Evolutionary conservation across 148 eudicot species (phyloP).

Genomic region (Bassia scoparia): DNA sequence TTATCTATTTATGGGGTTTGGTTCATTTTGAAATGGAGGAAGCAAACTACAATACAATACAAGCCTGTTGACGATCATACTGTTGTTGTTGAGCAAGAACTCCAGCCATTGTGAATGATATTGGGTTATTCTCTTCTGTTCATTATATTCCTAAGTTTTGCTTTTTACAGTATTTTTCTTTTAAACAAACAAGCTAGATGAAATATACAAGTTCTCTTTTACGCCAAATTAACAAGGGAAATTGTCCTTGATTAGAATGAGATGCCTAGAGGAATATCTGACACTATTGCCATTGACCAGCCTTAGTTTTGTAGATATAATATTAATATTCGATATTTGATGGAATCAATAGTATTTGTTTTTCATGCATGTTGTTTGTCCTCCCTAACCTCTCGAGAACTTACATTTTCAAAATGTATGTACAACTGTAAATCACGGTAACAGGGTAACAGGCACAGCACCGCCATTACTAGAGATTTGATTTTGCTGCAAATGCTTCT

Average conservation of each 20-base stretch:
- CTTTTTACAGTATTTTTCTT: neutral
- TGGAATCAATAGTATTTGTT: neutral
- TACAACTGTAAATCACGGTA: neutral
- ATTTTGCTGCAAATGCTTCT: no score
- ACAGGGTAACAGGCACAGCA: neutral
- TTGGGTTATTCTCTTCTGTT: constrained; percentile 5
- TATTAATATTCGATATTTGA: constrained; percentile 1
- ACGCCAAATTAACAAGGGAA: constrained; percentile 6
- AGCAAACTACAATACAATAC: constrained; percentile 44
- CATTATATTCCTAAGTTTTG: constrained; percentile 5
- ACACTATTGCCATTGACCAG: neutral
- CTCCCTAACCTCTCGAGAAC: neutral
- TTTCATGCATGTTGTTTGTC: neutral
- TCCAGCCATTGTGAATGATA: constrained; percentile 56
- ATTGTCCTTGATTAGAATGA: constrained; percentile 2
- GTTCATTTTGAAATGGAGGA: constrained; percentile 62
- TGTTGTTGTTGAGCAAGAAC: constrained; percentile 65
- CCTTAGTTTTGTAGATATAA: constrained; percentile 14
- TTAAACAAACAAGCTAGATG: constrained; percentile 7
- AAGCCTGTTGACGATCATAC: constrained; percentile 65
- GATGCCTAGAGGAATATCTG: neutral
- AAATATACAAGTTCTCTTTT: constrained; percentile 6
- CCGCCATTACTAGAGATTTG: no score
- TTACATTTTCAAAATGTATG: neutral
- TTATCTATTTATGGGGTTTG: constrained; percentile 49